These are phyloP conservation scores for Aspergillus udagawae DNA, from an alignment of 2,329 filamentous ascomycete species.

Conservation along the genomic window DNA sequence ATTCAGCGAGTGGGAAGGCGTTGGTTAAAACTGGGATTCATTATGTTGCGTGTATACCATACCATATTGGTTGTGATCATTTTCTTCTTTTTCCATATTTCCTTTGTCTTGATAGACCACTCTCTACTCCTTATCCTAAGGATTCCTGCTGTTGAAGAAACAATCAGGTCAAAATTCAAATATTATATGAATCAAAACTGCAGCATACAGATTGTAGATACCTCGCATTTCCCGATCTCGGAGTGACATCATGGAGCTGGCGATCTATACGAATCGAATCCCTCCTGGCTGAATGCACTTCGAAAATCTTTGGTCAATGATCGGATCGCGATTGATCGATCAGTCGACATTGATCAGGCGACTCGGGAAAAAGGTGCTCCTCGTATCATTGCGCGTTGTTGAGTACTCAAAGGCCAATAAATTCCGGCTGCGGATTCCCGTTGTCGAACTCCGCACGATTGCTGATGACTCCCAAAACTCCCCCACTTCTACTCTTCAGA, in stretches of 20 bases:
- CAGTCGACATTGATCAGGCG: neutral
- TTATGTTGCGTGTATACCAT: constrained; percentile 14
- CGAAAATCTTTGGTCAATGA: neutral
- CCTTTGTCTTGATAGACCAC: constrained; percentile 14
- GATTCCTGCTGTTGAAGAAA: neutral
- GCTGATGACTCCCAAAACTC: neutral
- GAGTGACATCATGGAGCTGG: neutral
- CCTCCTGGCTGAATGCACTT: neutral
- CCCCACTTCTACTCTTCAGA: neutral
- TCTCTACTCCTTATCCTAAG: constrained; percentile 7
- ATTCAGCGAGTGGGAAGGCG: constrained; percentile 22
- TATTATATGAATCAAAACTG: neutral
- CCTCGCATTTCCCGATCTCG: neutral
- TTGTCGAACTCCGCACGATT: neutral
- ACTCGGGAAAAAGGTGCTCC: neutral
- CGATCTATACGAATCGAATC: neutral
- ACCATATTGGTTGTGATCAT: constrained; percentile 8
- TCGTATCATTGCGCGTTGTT: neutral
- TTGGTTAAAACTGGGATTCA: constrained; percentile 10
- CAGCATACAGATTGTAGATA: neutral
- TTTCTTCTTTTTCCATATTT: constrained; percentile 4
- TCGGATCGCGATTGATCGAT: neutral
- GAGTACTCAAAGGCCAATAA: neutral
- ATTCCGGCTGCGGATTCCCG: neutral
- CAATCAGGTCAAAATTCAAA: neutral